Percentiles rank a stretch among this genome's conserved stretches.
Evolutionary conservation across 2,329 filamentous ascomycete species (phyloP).

Genomic region (Tolypocladium paradoxum): DNA sequence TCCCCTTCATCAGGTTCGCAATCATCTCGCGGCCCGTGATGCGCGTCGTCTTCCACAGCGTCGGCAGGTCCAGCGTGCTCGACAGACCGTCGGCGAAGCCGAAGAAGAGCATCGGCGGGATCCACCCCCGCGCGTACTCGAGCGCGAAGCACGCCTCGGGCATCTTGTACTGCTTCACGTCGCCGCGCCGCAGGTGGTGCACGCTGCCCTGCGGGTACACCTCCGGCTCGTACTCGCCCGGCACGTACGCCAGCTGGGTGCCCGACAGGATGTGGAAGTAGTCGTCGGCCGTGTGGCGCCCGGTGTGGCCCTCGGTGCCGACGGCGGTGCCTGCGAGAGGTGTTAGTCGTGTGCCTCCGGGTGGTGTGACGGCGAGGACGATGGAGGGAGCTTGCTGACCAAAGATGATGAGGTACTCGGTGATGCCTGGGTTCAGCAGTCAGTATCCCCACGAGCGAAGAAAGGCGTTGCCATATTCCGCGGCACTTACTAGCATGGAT

Average conservation of each 20-base stretch:
- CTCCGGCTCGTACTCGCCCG: conserved; percentile 56
- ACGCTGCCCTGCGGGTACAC: conserved; percentile 59
- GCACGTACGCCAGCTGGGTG: conserved; percentile 64
- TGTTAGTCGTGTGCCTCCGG: neutral
- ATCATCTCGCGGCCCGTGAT: conserved; percentile 72
- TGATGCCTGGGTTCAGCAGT: conserved; percentile 42
- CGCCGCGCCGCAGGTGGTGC: conserved; percentile 61
- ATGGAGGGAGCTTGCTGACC: conserved; percentile 24
- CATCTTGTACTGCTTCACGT: conserved; percentile 78
- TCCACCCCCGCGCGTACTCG: conserved; percentile 81
- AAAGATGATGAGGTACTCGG: conserved; percentile 86
- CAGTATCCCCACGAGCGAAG: neutral
- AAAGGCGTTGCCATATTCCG: neutral
- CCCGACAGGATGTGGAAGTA: conserved; percentile 87
- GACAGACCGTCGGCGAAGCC: conserved; percentile 73
- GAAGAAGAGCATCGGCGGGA: conserved; percentile 86
- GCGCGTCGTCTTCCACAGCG: conserved; percentile 65
- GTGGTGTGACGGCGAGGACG: neutral
- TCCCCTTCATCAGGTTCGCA: conserved; percentile 56
- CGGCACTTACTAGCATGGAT: conserved; percentile 64
- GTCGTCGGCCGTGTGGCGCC: conserved; percentile 84
- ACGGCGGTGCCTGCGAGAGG: conserved; percentile 47
- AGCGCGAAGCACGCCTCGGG: conserved; percentile 66
- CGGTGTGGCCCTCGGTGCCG: conserved; percentile 80
- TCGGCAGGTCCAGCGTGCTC: conserved; percentile 77